Evolutionary conservation across 768 basidiomycete species (phyloP).

Genomic region (Leccinum fibrillosum): DNA sequence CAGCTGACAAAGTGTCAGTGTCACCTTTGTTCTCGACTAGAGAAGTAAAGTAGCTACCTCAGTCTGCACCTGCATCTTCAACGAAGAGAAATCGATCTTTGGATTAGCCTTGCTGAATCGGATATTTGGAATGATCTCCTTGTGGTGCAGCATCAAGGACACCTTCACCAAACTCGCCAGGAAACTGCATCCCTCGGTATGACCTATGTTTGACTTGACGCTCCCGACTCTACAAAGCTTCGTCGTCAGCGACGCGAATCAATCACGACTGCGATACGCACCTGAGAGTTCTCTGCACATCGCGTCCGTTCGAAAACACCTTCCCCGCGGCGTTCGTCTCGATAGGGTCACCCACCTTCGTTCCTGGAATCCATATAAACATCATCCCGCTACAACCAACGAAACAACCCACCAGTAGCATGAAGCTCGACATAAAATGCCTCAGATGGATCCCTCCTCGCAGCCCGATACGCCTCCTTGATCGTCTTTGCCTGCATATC

Average conservation of each 20-base stretch:
- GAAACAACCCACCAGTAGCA: slow-evolving; percentile 37
- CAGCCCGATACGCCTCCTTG: slow-evolving; percentile 29
- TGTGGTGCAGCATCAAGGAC: slow-evolving; percentile 30
- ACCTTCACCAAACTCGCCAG: slow-evolving; percentile 35
- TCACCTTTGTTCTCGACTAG: not conserved
- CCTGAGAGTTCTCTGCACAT: slow-evolving; percentile 18
- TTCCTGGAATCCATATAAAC: slow-evolving; percentile 17
- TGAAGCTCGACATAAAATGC: slow-evolving; percentile 51
- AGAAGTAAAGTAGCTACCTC: slow-evolving; percentile 6
- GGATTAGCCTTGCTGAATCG: slow-evolving; percentile 28
- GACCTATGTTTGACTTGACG: slow-evolving; percentile 26
- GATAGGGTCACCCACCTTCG: slow-evolving; percentile 46
- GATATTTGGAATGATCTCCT: slow-evolving; percentile 28
- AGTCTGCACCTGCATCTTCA: slow-evolving; percentile 27
- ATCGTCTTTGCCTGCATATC: slow-evolving; percentile 34
- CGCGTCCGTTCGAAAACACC: slow-evolving; percentile 26
- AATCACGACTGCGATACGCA: not conserved
- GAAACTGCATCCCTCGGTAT: slow-evolving; percentile 31
- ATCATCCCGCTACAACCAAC: not conserved
- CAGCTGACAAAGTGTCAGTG: not conserved
- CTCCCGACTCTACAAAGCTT: slow-evolving; percentile 20
- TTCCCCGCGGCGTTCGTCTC: slow-evolving; percentile 49
- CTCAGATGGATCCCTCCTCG: slow-evolving; percentile 32
- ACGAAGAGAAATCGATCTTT: slow-evolving; percentile 22
- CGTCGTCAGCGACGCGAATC: not conserved